Evolutionary conservation across 768 basidiomycete genomes (phyloP).

Genomic region (Crucibulum laeve): DNA sequence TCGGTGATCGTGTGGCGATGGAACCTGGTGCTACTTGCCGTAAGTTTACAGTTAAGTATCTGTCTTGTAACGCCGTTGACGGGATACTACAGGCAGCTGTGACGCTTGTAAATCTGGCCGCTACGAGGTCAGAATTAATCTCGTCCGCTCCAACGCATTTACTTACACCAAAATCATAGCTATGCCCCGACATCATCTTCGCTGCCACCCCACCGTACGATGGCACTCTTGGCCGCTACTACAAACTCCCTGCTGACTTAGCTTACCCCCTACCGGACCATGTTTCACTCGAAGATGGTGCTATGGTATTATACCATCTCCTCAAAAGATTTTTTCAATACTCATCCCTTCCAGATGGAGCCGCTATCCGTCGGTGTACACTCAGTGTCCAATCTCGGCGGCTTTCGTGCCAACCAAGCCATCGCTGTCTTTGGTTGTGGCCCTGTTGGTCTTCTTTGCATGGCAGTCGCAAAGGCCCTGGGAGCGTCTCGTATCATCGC

Average conservation of each 20-base stretch:
- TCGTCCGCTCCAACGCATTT: not conserved
- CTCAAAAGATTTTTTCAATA: not conserved
- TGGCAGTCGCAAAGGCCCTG: slow-evolving; percentile 94
- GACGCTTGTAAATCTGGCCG: slow-evolving; percentile 79
- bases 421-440: slow-evolving; percentile 88
- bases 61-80: not conserved
- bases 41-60: slow-evolving; percentile 16
- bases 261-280: slow-evolving; percentile 80
- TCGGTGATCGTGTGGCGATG: slow-evolving; percentile 86
- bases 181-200: slow-evolving; percentile 83
- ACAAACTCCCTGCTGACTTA: slow-evolving; percentile 81
- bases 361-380: slow-evolving; percentile 92
- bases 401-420: slow-evolving; percentile 67
- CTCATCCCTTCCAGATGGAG: slow-evolving; percentile 61
- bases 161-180: slow-evolving; percentile 32
- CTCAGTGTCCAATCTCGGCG: slow-evolving; percentile 74
- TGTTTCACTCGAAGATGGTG: slow-evolving; percentile 89
- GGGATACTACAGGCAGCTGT: slow-evolving; percentile 47
- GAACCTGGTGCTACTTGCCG: slow-evolving; percentile 89
- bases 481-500: slow-evolving; percentile 84
- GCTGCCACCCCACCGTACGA: slow-evolving; percentile 94
- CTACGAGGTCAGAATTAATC: slow-evolving; percentile 57
- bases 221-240: slow-evolving; percentile 86
- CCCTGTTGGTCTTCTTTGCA: slow-evolving; percentile 82
- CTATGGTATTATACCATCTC: slow-evolving; percentile 58